Conservation (phyloP, 2,329 filamentous ascomycete genomes). For the Nemania abortiva region DNA sequence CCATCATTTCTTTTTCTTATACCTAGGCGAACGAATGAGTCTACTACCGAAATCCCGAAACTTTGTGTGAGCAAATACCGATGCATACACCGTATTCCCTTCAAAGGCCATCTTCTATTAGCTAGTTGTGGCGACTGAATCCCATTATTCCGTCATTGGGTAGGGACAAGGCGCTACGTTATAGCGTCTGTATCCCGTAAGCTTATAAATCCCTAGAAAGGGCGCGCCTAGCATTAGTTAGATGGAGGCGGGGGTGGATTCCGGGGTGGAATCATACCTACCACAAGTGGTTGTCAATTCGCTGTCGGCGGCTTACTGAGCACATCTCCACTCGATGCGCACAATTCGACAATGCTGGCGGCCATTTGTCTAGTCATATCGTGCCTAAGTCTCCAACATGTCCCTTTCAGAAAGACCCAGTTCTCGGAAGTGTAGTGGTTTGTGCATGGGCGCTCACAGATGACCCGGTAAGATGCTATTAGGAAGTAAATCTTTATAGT, state of each 20-base stretch:
- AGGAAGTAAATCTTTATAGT: slow-evolving; percentile 25
- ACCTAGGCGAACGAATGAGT: neutral
- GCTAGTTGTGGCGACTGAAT: neutral
- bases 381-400: neutral
- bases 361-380: neutral
- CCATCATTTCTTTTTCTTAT: neutral
- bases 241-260: neutral
- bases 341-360: neutral
- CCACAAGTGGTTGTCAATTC: neutral
- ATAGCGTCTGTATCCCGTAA: neutral
- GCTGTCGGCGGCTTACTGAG: neutral
- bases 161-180: slow-evolving; percentile 5
- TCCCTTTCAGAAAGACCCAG: neutral
- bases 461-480: neutral
- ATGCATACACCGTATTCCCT: slow-evolving; percentile 2
- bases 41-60: neutral
- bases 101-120: neutral
- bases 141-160: neutral
- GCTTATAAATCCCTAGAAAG: slow-evolving; percentile 13
- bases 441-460: slow-evolving; percentile 1
- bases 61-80: neutral
- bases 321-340: neutral
- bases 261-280: neutral
- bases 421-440: neutral
- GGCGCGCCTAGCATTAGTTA: neutral